Percentiles rank a stretch among this genome's conserved stretches.
phyloP scores from a whole-genome alignment of 1,284 basidiomycete genomes.

The Stereum hirsutum region DNA sequence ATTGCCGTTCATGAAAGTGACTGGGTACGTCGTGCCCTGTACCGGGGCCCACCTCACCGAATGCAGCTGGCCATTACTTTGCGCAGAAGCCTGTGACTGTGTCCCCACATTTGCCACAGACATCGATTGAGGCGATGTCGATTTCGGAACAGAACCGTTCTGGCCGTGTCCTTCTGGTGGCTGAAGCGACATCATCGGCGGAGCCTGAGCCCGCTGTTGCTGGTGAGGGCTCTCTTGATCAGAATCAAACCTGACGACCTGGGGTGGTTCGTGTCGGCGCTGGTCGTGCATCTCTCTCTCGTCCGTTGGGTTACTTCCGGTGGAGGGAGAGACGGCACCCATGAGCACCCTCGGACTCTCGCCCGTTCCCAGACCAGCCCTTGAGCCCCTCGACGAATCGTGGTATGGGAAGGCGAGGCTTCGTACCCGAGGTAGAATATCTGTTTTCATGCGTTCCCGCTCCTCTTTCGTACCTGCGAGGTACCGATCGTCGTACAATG shows the following conservation, averaged over 20 bases:
- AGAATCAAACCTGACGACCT: no score
- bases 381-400: constrained; percentile 39
- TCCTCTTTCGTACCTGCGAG: constrained; percentile 31
- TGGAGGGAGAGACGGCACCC: constrained; percentile 7
- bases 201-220: background rate
- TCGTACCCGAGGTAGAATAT: constrained; percentile 54
- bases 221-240: constrained; percentile 2
- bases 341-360: constrained; percentile 3
- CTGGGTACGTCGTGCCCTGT: constrained; percentile 7
- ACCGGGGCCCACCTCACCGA: no score
- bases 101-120: constrained; percentile 1
- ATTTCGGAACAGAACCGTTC: no score
- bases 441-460: constrained; percentile 48
- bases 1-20: background rate
- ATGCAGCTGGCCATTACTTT: background rate
- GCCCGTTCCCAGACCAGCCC: background rate
- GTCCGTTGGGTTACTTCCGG: constrained; percentile 5
- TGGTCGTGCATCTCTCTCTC: no score
- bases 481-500: constrained; percentile 58
- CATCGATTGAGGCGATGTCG: constrained; percentile 2
- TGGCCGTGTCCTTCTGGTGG: no score
- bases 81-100: background rate
- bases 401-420: constrained; percentile 74
- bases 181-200: constrained; percentile 2
- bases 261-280: no score